These are phyloP conservation scores for Rhizopus delemar DNA, from an alignment of 371 early-diverging fungal genomes.

Conservation along the genomic window DNA sequence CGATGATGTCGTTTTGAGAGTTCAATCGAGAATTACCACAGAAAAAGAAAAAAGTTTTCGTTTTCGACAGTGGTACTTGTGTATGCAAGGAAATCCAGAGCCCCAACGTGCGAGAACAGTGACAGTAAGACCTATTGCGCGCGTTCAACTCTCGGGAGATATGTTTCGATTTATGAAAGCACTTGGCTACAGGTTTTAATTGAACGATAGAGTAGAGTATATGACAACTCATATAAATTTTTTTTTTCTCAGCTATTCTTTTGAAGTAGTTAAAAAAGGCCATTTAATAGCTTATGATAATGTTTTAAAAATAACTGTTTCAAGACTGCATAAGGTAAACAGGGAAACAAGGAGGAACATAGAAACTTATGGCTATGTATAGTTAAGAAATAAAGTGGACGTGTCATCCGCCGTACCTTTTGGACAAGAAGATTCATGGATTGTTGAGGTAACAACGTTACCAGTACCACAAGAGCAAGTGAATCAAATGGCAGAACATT, in stretches of 20 bases:
- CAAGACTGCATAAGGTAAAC: constrained; percentile 44
- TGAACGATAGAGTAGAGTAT: not conserved
- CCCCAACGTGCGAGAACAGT: constrained; percentile 50
- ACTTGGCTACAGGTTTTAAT: constrained; percentile 39
- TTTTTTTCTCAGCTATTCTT: constrained; percentile 36
- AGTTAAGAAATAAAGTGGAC: constrained; percentile 44
- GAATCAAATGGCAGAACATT: constrained; percentile 50
- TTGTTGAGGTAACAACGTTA: constrained; percentile 46
- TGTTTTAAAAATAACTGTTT: constrained; percentile 39
- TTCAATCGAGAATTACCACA: constrained; percentile 41
- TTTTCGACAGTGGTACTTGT: constrained; percentile 49
- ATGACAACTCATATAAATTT: too few species aligned
- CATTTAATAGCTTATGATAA: constrained; percentile 44
- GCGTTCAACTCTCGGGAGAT: constrained; percentile 49
- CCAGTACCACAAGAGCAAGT: constrained; percentile 52
- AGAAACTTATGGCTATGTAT: not conserved
- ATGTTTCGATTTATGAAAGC: constrained; percentile 53
- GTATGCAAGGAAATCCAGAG: constrained; percentile 53
- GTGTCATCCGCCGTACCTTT: constrained; percentile 33
- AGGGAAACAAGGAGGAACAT: not conserved
- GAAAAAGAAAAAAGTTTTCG: constrained; percentile 47
- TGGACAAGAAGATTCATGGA: constrained; percentile 39
- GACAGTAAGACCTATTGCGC: constrained; percentile 47
- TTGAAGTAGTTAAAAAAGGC: constrained; percentile 53
- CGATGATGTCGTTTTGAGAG: constrained; percentile 50